These are phyloP conservation scores for Phialemoniopsis sp. DNA, from an alignment of 2,329 filamentous ascomycete species.

Conservation along the genomic window DNA sequence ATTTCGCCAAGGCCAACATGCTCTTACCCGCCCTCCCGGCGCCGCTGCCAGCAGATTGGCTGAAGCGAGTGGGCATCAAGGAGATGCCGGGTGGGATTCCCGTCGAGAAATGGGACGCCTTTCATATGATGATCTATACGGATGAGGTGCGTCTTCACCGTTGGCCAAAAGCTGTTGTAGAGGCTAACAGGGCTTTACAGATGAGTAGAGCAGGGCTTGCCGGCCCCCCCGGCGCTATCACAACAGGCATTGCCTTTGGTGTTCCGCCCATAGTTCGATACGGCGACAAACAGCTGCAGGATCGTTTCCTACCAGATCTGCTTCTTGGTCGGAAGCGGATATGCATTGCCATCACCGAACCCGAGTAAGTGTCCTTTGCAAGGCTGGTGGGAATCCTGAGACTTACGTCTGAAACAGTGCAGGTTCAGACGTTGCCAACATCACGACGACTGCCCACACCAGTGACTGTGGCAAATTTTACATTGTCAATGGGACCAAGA, in stretches of 20 bases:
- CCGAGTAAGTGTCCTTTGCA: conserved; percentile 30
- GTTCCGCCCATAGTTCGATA: conserved; percentile 70
- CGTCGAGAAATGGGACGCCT: conserved; percentile 70
- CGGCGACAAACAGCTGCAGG: conserved; percentile 57
- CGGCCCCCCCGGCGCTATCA: conserved; percentile 62
- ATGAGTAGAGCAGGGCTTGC: conserved; percentile 61
- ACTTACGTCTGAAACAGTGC: conserved; percentile 26
- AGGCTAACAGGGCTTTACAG: conserved; percentile 11
- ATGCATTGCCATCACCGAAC: conserved; percentile 79
- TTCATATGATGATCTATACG: conserved; percentile 65
- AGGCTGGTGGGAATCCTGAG: too few species aligned
- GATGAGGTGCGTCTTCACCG: conserved; percentile 42
- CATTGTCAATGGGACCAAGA: conserved; percentile 72
- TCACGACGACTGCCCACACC: conserved; percentile 63
- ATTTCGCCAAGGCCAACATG: conserved; percentile 64
- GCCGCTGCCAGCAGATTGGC: conserved; percentile 63
- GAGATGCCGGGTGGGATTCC: conserved; percentile 62
- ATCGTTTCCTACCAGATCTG: conserved; percentile 63
- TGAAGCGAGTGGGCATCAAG: conserved; percentile 61
- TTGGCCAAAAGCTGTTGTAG: too few species aligned
- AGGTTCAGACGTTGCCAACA: conserved; percentile 70
- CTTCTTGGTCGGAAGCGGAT: conserved; percentile 61
- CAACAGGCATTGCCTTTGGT: conserved; percentile 68
- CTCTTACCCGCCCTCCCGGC: conserved; percentile 66
- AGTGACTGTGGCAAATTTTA: conserved; percentile 61